Conservation (phyloP, 331 rosid species). For the Malus hybrid region DNA sequence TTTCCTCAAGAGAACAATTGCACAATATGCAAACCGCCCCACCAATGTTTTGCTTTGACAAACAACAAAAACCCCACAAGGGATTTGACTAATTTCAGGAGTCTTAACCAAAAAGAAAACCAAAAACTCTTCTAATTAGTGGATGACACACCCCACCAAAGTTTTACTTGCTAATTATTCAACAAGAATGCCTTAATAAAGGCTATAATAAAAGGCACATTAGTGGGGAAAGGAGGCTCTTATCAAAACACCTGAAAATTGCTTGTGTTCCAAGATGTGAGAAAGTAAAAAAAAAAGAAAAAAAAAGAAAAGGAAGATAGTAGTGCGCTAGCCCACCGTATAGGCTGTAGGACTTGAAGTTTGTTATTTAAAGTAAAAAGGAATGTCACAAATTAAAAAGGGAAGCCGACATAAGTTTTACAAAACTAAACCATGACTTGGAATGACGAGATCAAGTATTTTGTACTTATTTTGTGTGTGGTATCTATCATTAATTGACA, state of each 20-base stretch:
- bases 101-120: slow-evolving; percentile 8
- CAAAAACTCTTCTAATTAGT: slow-evolving; percentile 33
- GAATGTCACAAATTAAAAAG: neutral
- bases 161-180: slow-evolving; percentile 8
- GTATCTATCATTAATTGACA: no score
- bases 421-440: neutral
- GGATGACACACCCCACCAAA: slow-evolving; percentile 51
- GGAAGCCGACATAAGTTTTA: neutral
- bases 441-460: no score
- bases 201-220: no score
- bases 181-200: slow-evolving; percentile 12
- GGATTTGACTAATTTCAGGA: slow-evolving; percentile 23
- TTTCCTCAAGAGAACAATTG: neutral
- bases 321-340: neutral
- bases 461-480: no score
- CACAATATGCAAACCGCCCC: slow-evolving; percentile 14
- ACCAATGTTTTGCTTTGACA: slow-evolving; percentile 34
- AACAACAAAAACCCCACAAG: neutral
- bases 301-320: neutral
- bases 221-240: no score
- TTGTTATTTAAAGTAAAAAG: neutral
- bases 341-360: neutral
- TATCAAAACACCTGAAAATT: neutral
- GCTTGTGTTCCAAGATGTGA: slow-evolving; percentile 16
- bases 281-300: neutral